Conservation (phyloP, 2,329 filamentous ascomycete species). For the Ceratocystis ficicola region DNA sequence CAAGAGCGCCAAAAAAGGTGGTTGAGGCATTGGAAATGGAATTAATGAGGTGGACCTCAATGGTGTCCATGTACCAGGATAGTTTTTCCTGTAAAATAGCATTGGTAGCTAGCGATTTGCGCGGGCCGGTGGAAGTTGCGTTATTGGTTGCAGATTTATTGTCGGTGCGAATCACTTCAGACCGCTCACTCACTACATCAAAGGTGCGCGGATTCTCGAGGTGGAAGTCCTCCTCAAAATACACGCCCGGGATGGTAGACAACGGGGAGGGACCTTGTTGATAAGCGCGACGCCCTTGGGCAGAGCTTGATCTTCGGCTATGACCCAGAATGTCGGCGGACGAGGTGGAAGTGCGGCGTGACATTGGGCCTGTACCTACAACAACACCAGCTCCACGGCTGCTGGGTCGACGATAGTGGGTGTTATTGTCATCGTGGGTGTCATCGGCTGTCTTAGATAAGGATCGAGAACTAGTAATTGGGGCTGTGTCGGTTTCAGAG, state of each 20-base stretch:
- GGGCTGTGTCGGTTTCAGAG: slow-evolving; percentile 50
- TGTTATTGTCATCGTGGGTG: slow-evolving; percentile 23
- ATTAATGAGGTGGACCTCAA: slow-evolving; percentile 91
- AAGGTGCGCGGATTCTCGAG: slow-evolving; percentile 94
- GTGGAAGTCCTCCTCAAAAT: slow-evolving; percentile 90
- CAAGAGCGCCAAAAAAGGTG: slow-evolving; percentile 89
- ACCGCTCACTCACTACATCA: slow-evolving; percentile 89
- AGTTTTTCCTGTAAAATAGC: slow-evolving; percentile 96
- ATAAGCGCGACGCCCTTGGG: slow-evolving; percentile 37
- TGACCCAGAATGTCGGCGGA: slow-evolving; percentile 29
- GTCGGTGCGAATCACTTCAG: slow-evolving; percentile 73
- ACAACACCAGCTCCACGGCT: slow-evolving; percentile 30
- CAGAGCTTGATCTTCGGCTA: slow-evolving; percentile 14
- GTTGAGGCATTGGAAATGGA: slow-evolving; percentile 93
- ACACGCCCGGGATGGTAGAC: slow-evolving; percentile 83
- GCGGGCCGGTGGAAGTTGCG: slow-evolving; percentile 36
- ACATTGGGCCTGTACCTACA: slow-evolving; percentile 22
- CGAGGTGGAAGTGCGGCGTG: slow-evolving; percentile 34
- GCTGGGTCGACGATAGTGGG: slow-evolving; percentile 37
- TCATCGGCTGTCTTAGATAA: slow-evolving; percentile 30
- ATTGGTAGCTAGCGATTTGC: slow-evolving; percentile 87
- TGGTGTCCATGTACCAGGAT: slow-evolving; percentile 99
- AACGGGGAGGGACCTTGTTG: slow-evolving; percentile 68
- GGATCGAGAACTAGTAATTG: slow-evolving; percentile 26
- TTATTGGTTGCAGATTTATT: slow-evolving; percentile 47